These are phyloP conservation scores for Lasiosphaeris hirsuta DNA, from an alignment of 495 filamentous ascomycete species.

Conservation along the genomic window DNA sequence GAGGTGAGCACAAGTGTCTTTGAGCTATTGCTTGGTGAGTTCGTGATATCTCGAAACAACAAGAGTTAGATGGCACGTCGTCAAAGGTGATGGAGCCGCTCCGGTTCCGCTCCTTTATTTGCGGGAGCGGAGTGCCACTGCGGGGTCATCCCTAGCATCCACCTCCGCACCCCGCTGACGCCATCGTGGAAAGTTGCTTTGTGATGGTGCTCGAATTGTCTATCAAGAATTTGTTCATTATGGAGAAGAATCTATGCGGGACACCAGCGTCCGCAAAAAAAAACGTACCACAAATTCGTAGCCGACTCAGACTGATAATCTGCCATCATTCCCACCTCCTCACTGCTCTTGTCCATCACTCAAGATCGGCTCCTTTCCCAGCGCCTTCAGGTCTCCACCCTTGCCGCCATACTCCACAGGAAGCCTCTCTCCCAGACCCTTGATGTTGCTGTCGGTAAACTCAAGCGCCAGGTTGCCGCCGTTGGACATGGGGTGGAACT, in stretches of 20 bases:
- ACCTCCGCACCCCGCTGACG: conserved; percentile 4
- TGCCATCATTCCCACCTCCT: not conserved
- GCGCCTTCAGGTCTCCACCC: conserved; percentile 44
- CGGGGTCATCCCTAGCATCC: not conserved
- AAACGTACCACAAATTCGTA: too few relatives aligned
- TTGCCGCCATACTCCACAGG: conserved; percentile 73
- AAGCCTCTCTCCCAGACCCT: conserved; percentile 54
- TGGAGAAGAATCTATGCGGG: too few relatives aligned
- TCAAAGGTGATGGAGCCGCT: not conserved
- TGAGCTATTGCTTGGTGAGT: not conserved
- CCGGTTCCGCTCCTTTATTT: not conserved
- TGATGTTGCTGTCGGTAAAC: conserved; percentile 46
- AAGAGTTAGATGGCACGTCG: not conserved
- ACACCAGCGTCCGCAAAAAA: too few relatives aligned
- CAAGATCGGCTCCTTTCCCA: conserved; percentile 33
- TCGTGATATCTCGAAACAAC: not conserved
- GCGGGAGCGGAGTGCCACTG: not conserved
- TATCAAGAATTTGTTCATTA: too few relatives aligned
- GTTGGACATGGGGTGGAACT: conserved; percentile 78
- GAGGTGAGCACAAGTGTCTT: not conserved
- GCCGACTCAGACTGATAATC: not conserved
- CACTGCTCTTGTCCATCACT: not conserved
- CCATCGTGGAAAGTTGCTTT: conserved; percentile 1
- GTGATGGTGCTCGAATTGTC: not conserved
- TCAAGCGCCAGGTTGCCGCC: conserved; percentile 66